phyloP scores from a whole-genome alignment of 169 alveolate genomes.

The Eimeria praecox region DNA sequence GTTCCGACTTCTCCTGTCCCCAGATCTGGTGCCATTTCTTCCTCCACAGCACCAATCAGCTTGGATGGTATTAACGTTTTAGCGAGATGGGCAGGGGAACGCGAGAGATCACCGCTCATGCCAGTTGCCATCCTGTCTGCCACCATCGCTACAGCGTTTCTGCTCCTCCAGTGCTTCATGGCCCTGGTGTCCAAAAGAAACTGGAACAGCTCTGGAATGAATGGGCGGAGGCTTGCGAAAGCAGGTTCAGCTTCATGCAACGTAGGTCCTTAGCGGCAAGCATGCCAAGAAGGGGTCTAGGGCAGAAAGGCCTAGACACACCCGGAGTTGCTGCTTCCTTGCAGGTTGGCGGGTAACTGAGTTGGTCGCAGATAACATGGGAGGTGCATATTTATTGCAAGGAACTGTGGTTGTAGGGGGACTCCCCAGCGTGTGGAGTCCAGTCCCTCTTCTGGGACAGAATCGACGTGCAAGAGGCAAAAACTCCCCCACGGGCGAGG shows the following conservation, averaged over 20 bases:
- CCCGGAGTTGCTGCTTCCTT: neutral
- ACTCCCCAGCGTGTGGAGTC: neutral
- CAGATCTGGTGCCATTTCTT: neutral
- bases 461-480: no score
- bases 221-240: neutral
- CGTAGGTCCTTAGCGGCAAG: neutral
- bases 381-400: neutral
- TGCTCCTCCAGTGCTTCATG: neutral
- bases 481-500: no score
- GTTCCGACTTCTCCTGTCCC: neutral
- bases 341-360: neutral
- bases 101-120: neutral
- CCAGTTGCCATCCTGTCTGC: neutral
- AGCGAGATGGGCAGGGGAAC: neutral
- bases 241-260: neutral
- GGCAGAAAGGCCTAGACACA: no score
- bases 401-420: neutral
- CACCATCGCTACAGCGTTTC: neutral
- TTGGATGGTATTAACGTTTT: neutral
- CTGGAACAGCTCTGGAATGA: neutral
- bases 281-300: no score
- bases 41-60: neutral
- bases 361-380: neutral
- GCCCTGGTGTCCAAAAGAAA: neutral
- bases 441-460: neutral